Evolutionary conservation across 1,284 basidiomycete genomes (phyloP), one percentile per base, ranked within the genome.

Genomic region (Paramarasmius palmivorus): DNA sequence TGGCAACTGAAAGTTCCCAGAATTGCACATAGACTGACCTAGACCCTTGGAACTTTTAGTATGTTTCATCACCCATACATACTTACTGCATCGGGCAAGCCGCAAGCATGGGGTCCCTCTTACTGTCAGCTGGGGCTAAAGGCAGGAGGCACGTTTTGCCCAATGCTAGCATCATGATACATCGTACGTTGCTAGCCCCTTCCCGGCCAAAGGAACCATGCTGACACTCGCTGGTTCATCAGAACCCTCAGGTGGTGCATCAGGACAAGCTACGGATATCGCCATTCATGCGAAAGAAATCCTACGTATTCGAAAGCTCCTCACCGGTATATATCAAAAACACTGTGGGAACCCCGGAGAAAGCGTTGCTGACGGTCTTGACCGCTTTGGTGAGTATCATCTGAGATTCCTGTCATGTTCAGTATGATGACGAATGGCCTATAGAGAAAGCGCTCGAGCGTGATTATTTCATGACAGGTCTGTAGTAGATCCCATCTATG

Each of bases 281-380:
- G 92, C 92, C 14, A 94, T 97, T 56, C 92, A 95, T 63, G 94
- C 94, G 1, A 91, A 90, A 68, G 93, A 97, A 73, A 97, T 97
- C 61, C 78, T 97, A 34, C 85, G 93, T 35, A 86, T 95, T 56
- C 83, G 93, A 39, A 81, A 90, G 57, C 71, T 88, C 12, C 75
- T 95, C 54, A 96, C 93, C 17, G 78, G 80, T 54, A 93, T 96
- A 63, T 95, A 95, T 74, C 87, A 89, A 69, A 76, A 76, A 59
- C 90, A 92, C 63, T 95, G 93, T 68, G 79, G 71, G 19, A 78
- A 77, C 59, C 74, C 78, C 32, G 84, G 76, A 37, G 93, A 96
- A 70, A 77, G 68, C 50, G 73, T 81, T 51, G 79, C 77, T 44
- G 78, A 78, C 37, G 91, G 88, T 10, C 62, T 90, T 55, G 72